Percentiles rank a stretch among this genome's conserved stretches.
Conservation (phyloP, 164 flowering plant genomes). For the Cinnamomum chago region DNA sequence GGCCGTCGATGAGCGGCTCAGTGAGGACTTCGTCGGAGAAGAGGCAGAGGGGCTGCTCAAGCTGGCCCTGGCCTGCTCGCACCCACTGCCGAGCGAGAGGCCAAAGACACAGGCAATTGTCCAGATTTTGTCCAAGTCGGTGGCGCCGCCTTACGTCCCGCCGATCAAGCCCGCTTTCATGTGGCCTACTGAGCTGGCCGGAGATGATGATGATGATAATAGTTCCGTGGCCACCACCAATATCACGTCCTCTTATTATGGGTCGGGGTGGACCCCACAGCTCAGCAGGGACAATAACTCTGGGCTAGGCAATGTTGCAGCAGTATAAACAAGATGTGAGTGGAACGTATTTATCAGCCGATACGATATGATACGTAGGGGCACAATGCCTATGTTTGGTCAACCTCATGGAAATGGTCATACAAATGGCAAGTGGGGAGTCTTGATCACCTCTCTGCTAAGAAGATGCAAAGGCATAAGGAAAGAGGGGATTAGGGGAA, state of each 20-base stretch:
- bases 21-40: conserved; percentile 27
- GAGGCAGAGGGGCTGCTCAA: conserved; percentile 50
- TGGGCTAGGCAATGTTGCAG: neutral
- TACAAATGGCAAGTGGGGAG: neutral
- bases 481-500: too few species aligned
- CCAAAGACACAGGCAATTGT: conserved; percentile 44
- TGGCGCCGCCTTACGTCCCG: conserved; percentile 43
- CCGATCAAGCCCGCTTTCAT: conserved; percentile 56
- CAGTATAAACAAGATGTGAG: neutral
- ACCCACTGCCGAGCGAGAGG: conserved; percentile 52
- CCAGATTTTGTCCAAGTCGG: conserved; percentile 46
- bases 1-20: conserved; percentile 46
- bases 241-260: conserved; percentile 21
- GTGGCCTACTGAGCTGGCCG: conserved; percentile 41
- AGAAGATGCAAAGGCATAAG: too few species aligned
- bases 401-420: neutral
- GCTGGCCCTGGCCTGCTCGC: conserved; percentile 69
- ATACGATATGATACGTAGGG: neutral
- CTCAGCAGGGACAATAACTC: conserved; percentile 6
- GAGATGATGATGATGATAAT: conserved; percentile 7
- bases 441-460: too few species aligned
- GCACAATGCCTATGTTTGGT: neutral
- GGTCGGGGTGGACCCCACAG: conserved; percentile 7
- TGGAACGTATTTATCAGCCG: neutral
- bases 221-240: conserved; percentile 8